A percentile compares a stretch with the other conserved stretches of the same genome.
Conservation (phyloP, 768 basidiomycete species). For the Leucogyrophana mollusca region DNA sequence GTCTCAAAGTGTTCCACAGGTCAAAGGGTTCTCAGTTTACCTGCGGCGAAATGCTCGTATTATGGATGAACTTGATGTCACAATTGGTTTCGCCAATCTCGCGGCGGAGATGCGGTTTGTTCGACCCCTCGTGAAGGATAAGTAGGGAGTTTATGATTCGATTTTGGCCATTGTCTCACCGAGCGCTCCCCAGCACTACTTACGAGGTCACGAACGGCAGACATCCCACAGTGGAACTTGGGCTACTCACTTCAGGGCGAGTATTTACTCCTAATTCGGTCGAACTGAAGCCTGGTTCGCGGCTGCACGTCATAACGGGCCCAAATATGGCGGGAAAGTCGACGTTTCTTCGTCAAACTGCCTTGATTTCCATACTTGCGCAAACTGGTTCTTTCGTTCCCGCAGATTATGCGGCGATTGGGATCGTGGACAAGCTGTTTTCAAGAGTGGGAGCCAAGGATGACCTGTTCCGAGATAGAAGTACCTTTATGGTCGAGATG, state of each 20-base stretch:
- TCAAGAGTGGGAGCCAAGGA: conserved; percentile 96
- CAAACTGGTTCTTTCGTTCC: conserved; percentile 95
- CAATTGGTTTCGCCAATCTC: conserved; percentile 75
- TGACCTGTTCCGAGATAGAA: conserved; percentile 88
- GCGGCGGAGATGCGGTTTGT: conserved; percentile 79
- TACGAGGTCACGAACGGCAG: conserved; percentile 78
- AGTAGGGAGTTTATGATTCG: conserved; percentile 44
- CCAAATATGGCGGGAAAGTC: conserved; percentile 98
- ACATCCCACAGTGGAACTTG: conserved; percentile 92
- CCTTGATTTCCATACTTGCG: conserved; percentile 85
- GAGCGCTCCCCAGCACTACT: conserved; percentile 36
- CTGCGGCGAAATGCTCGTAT: conserved; percentile 76
- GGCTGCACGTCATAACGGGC: conserved; percentile 85
- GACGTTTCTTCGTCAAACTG: conserved; percentile 88
- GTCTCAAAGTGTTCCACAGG: conserved; percentile 42
- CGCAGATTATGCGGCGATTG: conserved; percentile 74
- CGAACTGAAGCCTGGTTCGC: conserved; percentile 53
- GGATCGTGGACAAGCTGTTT: conserved; percentile 89
- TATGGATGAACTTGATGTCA: conserved; percentile 86
- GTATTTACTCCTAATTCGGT: conserved; percentile 86
- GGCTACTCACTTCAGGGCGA: conserved; percentile 70
- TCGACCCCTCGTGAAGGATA: conserved; percentile 63
- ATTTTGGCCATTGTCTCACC: background rate
- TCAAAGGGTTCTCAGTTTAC: conserved; percentile 51
- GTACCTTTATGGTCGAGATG: conserved; percentile 99